A percentile compares a stretch with the other conserved stretches of the same genome.
Conservation (phyloP, 2,329 filamentous ascomycete species). For the Colletotrichum kahawae region DNA sequence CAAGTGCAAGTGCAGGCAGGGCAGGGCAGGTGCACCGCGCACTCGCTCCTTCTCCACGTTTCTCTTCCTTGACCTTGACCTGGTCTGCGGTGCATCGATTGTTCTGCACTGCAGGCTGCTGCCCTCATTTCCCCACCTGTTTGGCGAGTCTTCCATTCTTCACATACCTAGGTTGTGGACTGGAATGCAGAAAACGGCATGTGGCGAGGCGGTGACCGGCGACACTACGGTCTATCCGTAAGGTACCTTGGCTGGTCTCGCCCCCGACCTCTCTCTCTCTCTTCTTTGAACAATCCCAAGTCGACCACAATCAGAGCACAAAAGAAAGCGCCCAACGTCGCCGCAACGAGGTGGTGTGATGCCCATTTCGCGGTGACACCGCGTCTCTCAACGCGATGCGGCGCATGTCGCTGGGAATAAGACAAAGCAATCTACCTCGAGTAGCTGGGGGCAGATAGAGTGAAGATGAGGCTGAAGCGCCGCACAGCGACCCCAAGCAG, state of each 20-base stretch:
- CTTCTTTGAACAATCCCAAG: not conserved
- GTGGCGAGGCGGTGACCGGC: not conserved
- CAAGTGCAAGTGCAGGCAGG: too few species aligned
- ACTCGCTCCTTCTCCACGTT: not conserved
- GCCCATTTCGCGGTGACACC: not conserved
- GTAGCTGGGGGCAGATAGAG: not conserved
- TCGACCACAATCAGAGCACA: not conserved
- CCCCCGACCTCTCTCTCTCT: not conserved
- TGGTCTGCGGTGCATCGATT: not conserved
- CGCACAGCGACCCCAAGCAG: not conserved
- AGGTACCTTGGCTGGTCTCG: too few species aligned
- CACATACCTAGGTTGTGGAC: not conserved
- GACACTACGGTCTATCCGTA: not conserved
- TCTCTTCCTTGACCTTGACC: not conserved
- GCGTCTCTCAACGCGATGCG: not conserved
- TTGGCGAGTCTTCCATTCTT: not conserved
- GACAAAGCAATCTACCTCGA: not conserved
- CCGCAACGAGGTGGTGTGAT: not conserved
- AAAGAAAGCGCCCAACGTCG: not conserved
- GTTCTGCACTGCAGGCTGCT: not conserved
- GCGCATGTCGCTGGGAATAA: not conserved
- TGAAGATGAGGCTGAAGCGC: not conserved
- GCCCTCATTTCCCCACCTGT: not conserved
- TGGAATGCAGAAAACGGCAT: not conserved
- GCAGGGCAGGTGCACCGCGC: not conserved